phyloP scores from a whole-genome alignment of 768 basidiomycete genomes.

The Termitomyces sp. region DNA sequence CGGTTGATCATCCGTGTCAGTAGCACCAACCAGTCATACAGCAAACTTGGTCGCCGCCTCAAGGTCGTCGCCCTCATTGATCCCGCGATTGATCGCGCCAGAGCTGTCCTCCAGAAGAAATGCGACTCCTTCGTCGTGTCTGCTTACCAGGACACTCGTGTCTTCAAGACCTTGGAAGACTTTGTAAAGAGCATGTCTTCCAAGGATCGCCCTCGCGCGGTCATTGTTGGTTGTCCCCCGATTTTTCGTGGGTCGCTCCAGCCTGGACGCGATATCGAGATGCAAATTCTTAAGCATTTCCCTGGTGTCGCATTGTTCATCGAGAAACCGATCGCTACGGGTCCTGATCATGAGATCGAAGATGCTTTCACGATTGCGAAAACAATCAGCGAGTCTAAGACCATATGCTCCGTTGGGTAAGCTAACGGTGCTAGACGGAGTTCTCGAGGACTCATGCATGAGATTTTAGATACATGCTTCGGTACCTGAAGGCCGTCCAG shows the following conservation, averaged over 20 bases:
- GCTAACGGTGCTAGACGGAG: conserved; percentile 14
- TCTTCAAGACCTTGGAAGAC: conserved; percentile 82
- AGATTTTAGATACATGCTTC: conserved; percentile 74
- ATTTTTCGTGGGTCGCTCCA: conserved; percentile 81
- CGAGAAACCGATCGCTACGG: conserved; percentile 90
- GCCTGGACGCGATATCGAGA: conserved; percentile 78
- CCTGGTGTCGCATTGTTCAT: conserved; percentile 87
- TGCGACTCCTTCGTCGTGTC: conserved; percentile 89
- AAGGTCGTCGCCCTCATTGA: conserved; percentile 95
- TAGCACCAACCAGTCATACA: conserved; percentile 19
- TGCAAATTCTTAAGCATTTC: conserved; percentile 82
- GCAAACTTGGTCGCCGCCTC: conserved; percentile 93
- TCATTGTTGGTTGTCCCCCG: conserved; percentile 90
- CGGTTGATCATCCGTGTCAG: conserved; percentile 7
- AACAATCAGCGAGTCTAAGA: conserved; percentile 59
- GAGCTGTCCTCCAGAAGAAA: conserved; percentile 80
- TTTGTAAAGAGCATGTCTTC: conserved; percentile 67
- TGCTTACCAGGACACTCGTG: conserved; percentile 85
- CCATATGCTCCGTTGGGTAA: conserved; percentile 87
- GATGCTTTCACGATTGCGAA: conserved; percentile 70
- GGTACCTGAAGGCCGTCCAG: conserved; percentile 90
- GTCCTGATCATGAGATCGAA: conserved; percentile 58
- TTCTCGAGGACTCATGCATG: conserved; percentile 1
- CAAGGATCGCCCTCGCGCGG: conserved; percentile 66
- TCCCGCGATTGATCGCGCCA: conserved; percentile 78